Conservation (phyloP, 805 yeast species). For the Brettanomyces custersianus region DNA sequence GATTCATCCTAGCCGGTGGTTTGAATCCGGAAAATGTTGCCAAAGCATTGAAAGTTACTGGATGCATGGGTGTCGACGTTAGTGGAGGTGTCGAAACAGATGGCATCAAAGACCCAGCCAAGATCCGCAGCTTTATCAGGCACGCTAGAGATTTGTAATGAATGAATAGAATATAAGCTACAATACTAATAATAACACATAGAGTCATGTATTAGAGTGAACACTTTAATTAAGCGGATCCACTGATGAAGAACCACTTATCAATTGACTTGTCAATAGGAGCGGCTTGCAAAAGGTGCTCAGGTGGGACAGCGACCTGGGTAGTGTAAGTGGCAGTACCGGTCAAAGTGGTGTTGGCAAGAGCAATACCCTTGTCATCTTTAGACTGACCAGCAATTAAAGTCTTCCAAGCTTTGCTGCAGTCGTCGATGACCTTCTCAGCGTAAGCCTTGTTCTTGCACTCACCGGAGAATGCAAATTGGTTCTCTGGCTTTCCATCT, state of each 20-base stretch:
- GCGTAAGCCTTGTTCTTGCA: constrained; percentile 85
- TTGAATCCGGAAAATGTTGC: constrained; percentile 65
- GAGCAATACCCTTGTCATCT: constrained; percentile 57
- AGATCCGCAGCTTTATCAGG: constrained; percentile 49
- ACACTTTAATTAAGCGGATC: constrained; percentile 34
- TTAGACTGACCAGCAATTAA: constrained; percentile 54
- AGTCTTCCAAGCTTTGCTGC: constrained; percentile 75
- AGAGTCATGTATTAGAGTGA: background rate
- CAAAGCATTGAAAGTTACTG: constrained; percentile 38
- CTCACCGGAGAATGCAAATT: constrained; percentile 94
- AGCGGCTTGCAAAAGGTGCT: constrained; percentile 68
- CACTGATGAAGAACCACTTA: constrained; percentile 97
- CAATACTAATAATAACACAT: background rate
- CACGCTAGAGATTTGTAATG: constrained; percentile 31
- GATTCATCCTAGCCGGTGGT: constrained; percentile 83
- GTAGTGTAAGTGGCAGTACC: constrained; percentile 46
- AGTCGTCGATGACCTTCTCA: constrained; percentile 72
- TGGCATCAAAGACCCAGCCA: constrained; percentile 62
- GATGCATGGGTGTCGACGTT: constrained; percentile 87
- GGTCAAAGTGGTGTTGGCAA: constrained; percentile 67
- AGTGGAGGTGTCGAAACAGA: constrained; percentile 88
- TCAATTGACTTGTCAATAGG: constrained; percentile 95
- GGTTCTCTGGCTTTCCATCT: constrained; percentile 95
- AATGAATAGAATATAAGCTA: background rate
- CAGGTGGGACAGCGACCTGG: constrained; percentile 54